Evolutionary conservation across 164 flowering plant species (phyloP).

Genomic region (Annona cherimola): DNA sequence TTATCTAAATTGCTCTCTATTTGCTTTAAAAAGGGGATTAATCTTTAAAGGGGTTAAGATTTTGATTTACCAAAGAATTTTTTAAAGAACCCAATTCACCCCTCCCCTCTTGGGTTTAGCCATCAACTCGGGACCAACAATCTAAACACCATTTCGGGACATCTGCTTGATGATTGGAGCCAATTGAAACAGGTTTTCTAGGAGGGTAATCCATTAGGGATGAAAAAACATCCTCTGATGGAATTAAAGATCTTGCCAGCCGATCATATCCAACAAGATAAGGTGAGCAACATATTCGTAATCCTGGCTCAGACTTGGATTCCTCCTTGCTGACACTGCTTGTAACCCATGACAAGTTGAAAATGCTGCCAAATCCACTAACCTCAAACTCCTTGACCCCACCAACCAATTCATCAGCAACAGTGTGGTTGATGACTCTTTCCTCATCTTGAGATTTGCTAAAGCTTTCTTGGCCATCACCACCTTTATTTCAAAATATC

Average conservation of each 20-base stretch:
- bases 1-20: too few relatives aligned
- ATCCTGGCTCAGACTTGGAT: conserved; percentile 16
- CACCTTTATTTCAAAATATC: too few relatives aligned
- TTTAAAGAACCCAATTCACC: conserved; percentile 13
- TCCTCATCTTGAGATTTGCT: conserved; percentile 10
- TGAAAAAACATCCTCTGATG: conserved; percentile 24
- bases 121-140: conserved; percentile 11
- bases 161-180: conserved; percentile 41
- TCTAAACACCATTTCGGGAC: conserved; percentile 33
- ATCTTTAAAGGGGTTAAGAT: too few relatives aligned
- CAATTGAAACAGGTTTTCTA: conserved; percentile 35
- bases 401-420: conserved; percentile 7
- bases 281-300: conserved; percentile 12
- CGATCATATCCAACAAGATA: conserved; percentile 14
- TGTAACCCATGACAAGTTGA: conserved; percentile 17
- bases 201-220: conserved; percentile 22
- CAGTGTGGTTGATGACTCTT: conserved; percentile 3
- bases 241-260: conserved; percentile 11
- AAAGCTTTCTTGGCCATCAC: too few relatives aligned
- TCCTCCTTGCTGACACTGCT: conserved; percentile 19
- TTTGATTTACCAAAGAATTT: neutral
- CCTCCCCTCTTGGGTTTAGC: conserved; percentile 19
- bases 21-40: too few relatives aligned
- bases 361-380: conserved; percentile 14
- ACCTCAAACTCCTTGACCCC: conserved; percentile 17